Evolutionary conservation across 1,284 basidiomycete genomes (phyloP).

Genomic region (Apiotrichum sp.): DNA sequence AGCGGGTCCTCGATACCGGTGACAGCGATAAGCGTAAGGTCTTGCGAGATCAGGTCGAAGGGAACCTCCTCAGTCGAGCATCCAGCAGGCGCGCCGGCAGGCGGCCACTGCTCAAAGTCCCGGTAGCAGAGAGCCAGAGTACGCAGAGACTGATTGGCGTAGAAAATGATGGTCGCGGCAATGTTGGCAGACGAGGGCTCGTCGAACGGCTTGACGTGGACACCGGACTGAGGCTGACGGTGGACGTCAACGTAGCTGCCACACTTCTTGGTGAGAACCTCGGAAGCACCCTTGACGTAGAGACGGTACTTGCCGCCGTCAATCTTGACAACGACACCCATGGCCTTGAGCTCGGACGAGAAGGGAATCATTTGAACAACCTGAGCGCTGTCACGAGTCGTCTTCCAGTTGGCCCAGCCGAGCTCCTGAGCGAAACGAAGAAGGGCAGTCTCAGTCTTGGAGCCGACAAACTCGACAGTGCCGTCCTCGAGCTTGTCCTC

Average conservation of each 20-base stretch:
- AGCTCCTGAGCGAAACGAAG: conserved; percentile 83
- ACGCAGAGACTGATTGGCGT: conserved; percentile 88
- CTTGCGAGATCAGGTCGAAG: conserved; percentile 63
- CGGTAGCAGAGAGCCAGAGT: conserved; percentile 90
- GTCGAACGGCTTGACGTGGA: conserved; percentile 29
- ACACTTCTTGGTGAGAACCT: conserved; percentile 78
- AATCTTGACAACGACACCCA: conserved; percentile 77
- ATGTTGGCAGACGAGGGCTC: conserved; percentile 30
- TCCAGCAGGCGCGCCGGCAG: conserved; percentile 53
- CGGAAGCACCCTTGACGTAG: conserved; percentile 88
- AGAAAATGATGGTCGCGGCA: conserved; percentile 77
- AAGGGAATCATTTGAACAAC: conserved; percentile 91
- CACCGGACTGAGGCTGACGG: conserved; percentile 12
- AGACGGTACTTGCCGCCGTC: conserved; percentile 59
- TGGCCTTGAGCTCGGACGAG: conserved; percentile 88
- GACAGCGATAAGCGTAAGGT: conserved; percentile 80
- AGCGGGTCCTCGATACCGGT: conserved; percentile 95
- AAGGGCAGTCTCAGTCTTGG: conserved; percentile 94
- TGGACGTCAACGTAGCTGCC: conserved; percentile 61
- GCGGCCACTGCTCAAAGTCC: conserved; percentile 84
- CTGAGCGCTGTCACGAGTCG: conserved; percentile 59
- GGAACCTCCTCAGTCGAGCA: conserved; percentile 55
- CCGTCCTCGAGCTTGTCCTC: conserved; percentile 68
- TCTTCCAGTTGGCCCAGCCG: conserved; percentile 70
- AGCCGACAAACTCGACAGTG: conserved; percentile 73